Evolutionary conservation across 306 rosid species (phyloP).

Genomic region (Carpinus fangiana): DNA sequence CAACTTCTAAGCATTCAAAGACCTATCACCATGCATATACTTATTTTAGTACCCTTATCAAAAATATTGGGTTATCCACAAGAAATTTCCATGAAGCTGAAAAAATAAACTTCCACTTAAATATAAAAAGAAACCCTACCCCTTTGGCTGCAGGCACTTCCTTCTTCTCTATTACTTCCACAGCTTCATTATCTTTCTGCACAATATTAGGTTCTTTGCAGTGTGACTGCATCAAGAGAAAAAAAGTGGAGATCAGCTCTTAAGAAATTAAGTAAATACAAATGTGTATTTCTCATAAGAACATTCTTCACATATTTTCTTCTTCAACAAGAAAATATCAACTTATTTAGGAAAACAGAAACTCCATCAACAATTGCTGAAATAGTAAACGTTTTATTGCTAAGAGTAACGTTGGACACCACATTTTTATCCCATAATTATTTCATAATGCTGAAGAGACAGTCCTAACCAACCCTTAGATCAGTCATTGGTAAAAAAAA

Average conservation of each 20-base stretch:
- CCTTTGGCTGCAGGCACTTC: constrained; percentile 25
- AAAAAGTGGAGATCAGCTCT: not conserved
- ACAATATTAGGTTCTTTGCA: constrained; percentile 10
- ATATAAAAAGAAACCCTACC: constrained; percentile 29
- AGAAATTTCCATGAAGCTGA: too few species aligned
- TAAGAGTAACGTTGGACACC: too few species aligned
- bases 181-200: constrained; percentile 21
- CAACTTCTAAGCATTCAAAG: not conserved
- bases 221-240: constrained; percentile 30
- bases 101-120: not conserved
- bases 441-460: too few species aligned
- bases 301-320: not conserved
- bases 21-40: not conserved
- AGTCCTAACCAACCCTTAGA: too few species aligned
- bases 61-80: too few species aligned
- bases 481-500: too few species aligned
- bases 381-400: too few species aligned
- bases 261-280: not conserved
- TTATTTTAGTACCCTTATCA: too few species aligned
- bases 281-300: not conserved
- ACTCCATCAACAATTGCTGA: not conserved
- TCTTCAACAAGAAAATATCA: constrained; percentile 11
- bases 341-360: not conserved
- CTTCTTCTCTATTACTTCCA: constrained; percentile 31
- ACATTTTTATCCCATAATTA: too few species aligned